phyloP scores from a whole-genome alignment of 495 filamentous ascomycete species.

The Neurospora sp. region DNA sequence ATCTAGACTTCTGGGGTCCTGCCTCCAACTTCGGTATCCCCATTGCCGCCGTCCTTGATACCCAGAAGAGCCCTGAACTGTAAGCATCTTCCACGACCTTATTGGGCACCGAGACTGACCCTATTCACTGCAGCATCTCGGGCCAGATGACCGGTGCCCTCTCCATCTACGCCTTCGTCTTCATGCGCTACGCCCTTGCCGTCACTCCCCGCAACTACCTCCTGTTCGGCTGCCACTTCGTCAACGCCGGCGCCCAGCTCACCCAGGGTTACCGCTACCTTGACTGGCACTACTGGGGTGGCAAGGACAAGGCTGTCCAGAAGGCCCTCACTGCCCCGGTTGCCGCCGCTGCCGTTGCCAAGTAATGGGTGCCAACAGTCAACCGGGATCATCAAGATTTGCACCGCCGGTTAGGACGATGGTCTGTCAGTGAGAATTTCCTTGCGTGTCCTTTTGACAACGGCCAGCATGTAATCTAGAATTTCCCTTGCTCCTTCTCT shows the following conservation, averaged over 20 bases:
- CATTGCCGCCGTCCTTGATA: conserved; percentile 82
- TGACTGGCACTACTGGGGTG: conserved; percentile 43
- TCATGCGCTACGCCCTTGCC: conserved; percentile 92
- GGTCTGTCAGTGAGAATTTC: not conserved
- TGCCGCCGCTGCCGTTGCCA: not conserved
- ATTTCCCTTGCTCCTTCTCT: not conserved
- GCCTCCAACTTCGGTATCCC: conserved; percentile 95
- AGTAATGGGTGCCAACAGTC: not conserved
- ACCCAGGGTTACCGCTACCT: conserved; percentile 71
- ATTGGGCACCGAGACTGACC: no score
- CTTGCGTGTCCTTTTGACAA: not conserved
- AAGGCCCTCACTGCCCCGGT: not conserved
- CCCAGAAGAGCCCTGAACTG: conserved; percentile 87
- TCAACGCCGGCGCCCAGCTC: conserved; percentile 67
- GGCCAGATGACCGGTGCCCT: conserved; percentile 83
- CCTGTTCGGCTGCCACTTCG: conserved; percentile 77
- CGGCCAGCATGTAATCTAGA: not conserved
- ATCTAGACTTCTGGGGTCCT: conserved; percentile 90
- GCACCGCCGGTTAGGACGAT: not conserved
- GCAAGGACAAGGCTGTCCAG: conserved; percentile 24
- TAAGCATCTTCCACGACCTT: conserved; percentile 23
- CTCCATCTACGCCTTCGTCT: conserved; percentile 73
- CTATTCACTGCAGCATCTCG: conserved; percentile 46
- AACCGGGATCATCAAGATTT: not conserved
- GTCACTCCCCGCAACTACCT: conserved; percentile 90